Evolutionary conservation across 805 yeast species (phyloP), one percentile per base, ranked within the genome.

Genomic region (Clavispora carvajalis): DNA sequence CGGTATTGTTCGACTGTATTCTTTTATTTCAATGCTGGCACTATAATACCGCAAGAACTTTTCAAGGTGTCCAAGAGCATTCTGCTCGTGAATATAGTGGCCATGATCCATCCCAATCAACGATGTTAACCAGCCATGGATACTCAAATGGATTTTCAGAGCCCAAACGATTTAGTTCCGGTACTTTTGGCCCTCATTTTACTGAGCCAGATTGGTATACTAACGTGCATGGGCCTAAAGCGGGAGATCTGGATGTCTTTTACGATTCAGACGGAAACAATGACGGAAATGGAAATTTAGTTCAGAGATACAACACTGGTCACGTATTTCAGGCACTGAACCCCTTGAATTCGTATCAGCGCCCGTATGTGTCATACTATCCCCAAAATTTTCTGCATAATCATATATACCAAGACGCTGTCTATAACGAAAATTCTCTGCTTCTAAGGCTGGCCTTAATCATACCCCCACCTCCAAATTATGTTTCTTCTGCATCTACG

Each of bases 151-250:
- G n/a, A n/a, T n/a, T n/a, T n/a, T n/a, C n/a, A n/a, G n/a, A n/a
- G n/a, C n/a, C n/a, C n/a, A n/a, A n/a, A n/a, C n/a, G n/a, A n/a
- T n/a, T n/a, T 3, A 28, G 16, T 13, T 9, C 39, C 8, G 24
- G 22, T 10, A 33, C 7, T 10, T 12, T 18, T 8, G 33, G 33
- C 4, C 5, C 16, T 13, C 60, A 57, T 36, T 64, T 64, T 48
- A 62, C 58, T 39, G 60, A 62, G 34, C 69, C 70, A 1, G 67
- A 62, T 40, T 67, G 71, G 73, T 66, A 65, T 51, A 57, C 62
- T 15, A 57, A 58, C 43, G 31, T 28, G n/a, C 19, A 28, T 16
- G 10, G 31, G n/a, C 19, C 19, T 15, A 10, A 16, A 38, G 22
- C 33, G 16, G 34, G 29, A 15, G 22, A 9, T 3, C 31, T 28